Evolutionary conservation across 1,284 basidiomycete genomes (phyloP).

Genomic region (Rhizoctonia solani): DNA sequence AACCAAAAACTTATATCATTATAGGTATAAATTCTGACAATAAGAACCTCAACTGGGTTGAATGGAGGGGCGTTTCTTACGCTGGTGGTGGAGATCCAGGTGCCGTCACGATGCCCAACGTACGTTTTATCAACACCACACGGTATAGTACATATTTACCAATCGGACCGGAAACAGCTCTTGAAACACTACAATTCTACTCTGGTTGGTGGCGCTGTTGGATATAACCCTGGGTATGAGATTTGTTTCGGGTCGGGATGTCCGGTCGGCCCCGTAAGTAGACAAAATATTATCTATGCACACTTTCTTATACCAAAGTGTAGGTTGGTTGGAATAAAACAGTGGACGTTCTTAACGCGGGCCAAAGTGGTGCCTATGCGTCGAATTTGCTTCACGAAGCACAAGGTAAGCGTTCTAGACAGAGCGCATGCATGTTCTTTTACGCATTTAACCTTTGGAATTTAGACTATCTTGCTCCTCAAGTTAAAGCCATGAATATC

Average conservation of each 20-base stretch:
- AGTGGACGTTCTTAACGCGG: constrained; percentile 38
- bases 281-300: neutral
- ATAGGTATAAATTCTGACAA: constrained; percentile 20
- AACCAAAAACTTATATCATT: neutral
- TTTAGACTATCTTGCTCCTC: constrained; percentile 45
- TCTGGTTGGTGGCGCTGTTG: constrained; percentile 34
- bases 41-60: constrained; percentile 40
- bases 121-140: constrained; percentile 6
- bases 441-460: too few species aligned
- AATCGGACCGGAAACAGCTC: constrained; percentile 29
- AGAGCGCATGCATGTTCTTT: too few species aligned
- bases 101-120: constrained; percentile 46
- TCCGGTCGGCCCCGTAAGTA: constrained; percentile 20
- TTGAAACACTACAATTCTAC: constrained; percentile 37
- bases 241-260: constrained; percentile 38
- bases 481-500: constrained; percentile 41
- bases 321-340: constrained; percentile 37
- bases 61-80: constrained; percentile 48
- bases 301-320: too few species aligned
- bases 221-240: constrained; percentile 35
- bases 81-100: constrained; percentile 45
- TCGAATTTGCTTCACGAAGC: constrained; percentile 38
- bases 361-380: constrained; percentile 38
- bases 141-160: neutral
- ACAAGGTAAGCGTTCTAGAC: constrained; percentile 29